Base-by-base conservation (phyloP, 2,329 filamentous ascomycete genomes). In the Sclerotinia subarctica region DNA sequence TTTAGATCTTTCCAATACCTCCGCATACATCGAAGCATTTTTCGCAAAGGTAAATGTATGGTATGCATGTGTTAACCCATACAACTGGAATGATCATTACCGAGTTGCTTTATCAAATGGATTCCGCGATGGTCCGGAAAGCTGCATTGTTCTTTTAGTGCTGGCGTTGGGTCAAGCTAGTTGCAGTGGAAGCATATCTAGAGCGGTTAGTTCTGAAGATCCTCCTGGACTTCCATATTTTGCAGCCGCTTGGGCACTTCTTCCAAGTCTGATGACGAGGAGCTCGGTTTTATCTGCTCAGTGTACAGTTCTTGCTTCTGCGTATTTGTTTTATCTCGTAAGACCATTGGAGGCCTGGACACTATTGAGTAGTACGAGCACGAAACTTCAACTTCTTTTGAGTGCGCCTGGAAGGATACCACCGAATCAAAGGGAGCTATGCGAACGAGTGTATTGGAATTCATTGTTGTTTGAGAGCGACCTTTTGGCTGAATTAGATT, bases 11-110 rank as follows among this genome's bases (percentile, higher is more conserved):
- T 90, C 89, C 56, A 92, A 93, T 76, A 90, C 89, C 1, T 85
- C 88, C 58, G 84, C 88, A 5, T 94, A 93, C 77, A 89, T 92
- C 52, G 88, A 91, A 75, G 89, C 91, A 1, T 94, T 92, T 78
- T 95, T 94, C 75, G 88, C 90, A 68, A 84, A 89, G 53, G 92
- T 93, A 69, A 94, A 94, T 72, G 84, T 93, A 3, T 94, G 92
- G 90, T 94, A 94, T 74, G 91, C 92, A 13, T 93, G 90, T 73
- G 90, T 95, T 46, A 94, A 93, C 76, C 91, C 91, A 0, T 91
- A 91, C 77, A 91, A 88, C 1, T 95, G 92, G 91, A 83, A 86
- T 53, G 87, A 84, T 69, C 89, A 93, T 76, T 94, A 94, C 76
- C 86, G 88, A 38, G 90, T 85, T 5, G 92, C 92, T 0, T 83